Evolutionary conservation across 805 yeast species (phyloP).

Genomic region (Hemisphaericaspora nanyangensis): DNA sequence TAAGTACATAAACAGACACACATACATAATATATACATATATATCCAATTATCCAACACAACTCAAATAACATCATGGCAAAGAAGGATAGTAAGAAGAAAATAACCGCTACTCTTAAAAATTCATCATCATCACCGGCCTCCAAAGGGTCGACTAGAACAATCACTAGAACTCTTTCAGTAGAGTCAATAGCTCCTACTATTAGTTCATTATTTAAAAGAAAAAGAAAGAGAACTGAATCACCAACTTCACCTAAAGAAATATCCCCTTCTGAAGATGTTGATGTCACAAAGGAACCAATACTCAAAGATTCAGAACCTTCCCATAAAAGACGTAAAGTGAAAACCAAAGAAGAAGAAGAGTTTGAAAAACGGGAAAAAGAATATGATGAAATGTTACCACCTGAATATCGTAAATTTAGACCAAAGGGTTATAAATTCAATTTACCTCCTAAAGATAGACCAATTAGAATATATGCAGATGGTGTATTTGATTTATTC

Average conservation of each 20-base stretch:
- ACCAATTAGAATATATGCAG: slow-evolving; percentile 93
- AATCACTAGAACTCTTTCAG: slow-evolving; percentile 35
- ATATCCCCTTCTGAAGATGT: slow-evolving; percentile 11
- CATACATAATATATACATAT: too few species aligned
- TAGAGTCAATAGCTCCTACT: too few species aligned
- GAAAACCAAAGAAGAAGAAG: slow-evolving; percentile 24
- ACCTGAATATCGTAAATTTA: slow-evolving; percentile 64
- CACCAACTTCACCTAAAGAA: neutral
- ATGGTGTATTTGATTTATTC: slow-evolving; percentile 95
- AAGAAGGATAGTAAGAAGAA: neutral
- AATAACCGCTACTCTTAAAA: neutral
- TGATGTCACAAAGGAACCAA: neutral
- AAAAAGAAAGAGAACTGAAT: slow-evolving; percentile 20
- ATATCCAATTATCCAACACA: too few species aligned
- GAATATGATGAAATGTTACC: slow-evolving; percentile 64
- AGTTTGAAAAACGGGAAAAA: slow-evolving; percentile 47
- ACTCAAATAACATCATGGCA: too few species aligned
- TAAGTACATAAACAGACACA: too few species aligned
- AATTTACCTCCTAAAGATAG: slow-evolving; percentile 82
- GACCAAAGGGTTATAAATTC: slow-evolving; percentile 76
- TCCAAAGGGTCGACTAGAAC: too few species aligned
- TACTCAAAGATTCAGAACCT: slow-evolving; percentile 1
- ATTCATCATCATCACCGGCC: slow-evolving; percentile 2
- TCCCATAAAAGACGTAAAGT: slow-evolving; percentile 20
- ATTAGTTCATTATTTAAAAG: slow-evolving; percentile 30